phyloP scores from a whole-genome alignment of 495 filamentous ascomycete species.

The Lasiosphaeria hispida region DNA sequence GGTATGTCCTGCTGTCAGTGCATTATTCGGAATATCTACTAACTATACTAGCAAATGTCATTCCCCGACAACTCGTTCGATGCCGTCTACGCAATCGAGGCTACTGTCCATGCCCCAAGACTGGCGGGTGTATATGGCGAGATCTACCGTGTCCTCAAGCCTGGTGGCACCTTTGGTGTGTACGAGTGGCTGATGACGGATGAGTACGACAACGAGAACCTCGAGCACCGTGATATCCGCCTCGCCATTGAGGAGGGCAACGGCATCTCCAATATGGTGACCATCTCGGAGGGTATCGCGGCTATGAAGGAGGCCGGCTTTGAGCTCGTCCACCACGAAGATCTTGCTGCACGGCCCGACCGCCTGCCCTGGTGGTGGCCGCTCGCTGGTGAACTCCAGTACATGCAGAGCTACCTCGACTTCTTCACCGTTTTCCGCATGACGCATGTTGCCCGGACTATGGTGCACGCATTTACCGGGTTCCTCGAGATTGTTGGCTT shows the following conservation, averaged over 20 bases:
- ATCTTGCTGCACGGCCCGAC: conserved; percentile 81
- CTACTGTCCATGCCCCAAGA: conserved; percentile 91
- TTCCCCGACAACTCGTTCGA: conserved; percentile 92
- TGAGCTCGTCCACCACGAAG: conserved; percentile 79
- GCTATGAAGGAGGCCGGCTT: conserved; percentile 92
- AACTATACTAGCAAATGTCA: conserved; percentile 75
- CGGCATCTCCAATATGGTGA: conserved; percentile 98
- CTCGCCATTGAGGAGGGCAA: conserved; percentile 95
- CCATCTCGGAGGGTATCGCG: conserved; percentile 74
- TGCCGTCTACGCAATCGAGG: conserved; percentile 96
- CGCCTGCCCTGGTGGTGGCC: conserved; percentile 93
- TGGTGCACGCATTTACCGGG: conserved; percentile 78
- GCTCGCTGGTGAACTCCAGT: conserved; percentile 72
- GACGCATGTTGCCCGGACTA: conserved; percentile 77
- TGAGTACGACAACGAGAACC: conserved; percentile 84
- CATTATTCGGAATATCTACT: conserved; percentile 1
- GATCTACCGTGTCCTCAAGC: conserved; percentile 94
- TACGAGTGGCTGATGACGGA: conserved; percentile 99
- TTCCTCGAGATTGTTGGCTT: conserved; percentile 70
- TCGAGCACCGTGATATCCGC: conserved; percentile 84
- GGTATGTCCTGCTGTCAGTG: conserved; percentile 44
- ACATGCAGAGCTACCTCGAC: conserved; percentile 77
- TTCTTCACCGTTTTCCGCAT: conserved; percentile 83
- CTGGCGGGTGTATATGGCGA: conserved; percentile 93
- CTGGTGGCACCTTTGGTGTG: conserved; percentile 92